A percentile compares a stretch with the other conserved stretches of the same genome.
phyloP scores from a whole-genome alignment of 164 flowering plant species.

The Vitis riparia region DNA sequence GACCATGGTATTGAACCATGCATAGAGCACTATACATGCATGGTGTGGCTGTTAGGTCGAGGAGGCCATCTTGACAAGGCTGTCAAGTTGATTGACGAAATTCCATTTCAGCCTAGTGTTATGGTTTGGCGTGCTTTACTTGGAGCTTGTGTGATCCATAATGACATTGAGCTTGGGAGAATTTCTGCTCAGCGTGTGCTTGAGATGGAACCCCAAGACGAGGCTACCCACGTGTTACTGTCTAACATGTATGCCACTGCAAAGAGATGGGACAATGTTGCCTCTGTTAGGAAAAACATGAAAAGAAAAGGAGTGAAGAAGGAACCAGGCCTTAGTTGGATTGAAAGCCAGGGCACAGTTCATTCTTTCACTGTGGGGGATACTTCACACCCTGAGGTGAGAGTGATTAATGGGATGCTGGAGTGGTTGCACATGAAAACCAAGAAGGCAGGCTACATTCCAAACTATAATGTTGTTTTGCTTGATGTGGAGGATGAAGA shows the following conservation, averaged over 20 bases:
- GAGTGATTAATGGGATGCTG: constrained; percentile 64
- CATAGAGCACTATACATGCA: constrained; percentile 84
- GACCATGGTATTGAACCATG: constrained; percentile 73
- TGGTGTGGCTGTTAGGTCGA: constrained; percentile 85
- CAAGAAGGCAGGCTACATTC: constrained; percentile 58
- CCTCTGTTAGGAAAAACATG: constrained; percentile 69
- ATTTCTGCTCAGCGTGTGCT: constrained; percentile 64
- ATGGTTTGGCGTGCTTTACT: constrained; percentile 94
- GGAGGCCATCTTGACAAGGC: constrained; percentile 69
- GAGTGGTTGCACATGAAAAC: constrained; percentile 68
- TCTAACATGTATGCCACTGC: constrained; percentile 82
- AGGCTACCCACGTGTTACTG: constrained; percentile 65
- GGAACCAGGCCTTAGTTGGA: constrained; percentile 92
- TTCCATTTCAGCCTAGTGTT: constrained; percentile 71
- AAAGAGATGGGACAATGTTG: constrained; percentile 70
- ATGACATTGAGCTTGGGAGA: constrained; percentile 66
- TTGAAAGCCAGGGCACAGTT: constrained; percentile 62
- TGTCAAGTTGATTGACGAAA: constrained; percentile 58
- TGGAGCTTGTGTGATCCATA: constrained; percentile 78
- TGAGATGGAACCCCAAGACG: constrained; percentile 79
- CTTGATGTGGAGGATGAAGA: constrained; percentile 79
- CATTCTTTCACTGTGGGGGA: constrained; percentile 81
- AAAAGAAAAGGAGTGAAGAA: constrained; percentile 75
- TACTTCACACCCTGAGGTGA: constrained; percentile 64
- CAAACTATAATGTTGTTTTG: constrained; percentile 55